These are phyloP conservation scores for Codiaeum variegatum DNA, from an alignment of 441 rosid genomes.

Conservation along the genomic window DNA sequence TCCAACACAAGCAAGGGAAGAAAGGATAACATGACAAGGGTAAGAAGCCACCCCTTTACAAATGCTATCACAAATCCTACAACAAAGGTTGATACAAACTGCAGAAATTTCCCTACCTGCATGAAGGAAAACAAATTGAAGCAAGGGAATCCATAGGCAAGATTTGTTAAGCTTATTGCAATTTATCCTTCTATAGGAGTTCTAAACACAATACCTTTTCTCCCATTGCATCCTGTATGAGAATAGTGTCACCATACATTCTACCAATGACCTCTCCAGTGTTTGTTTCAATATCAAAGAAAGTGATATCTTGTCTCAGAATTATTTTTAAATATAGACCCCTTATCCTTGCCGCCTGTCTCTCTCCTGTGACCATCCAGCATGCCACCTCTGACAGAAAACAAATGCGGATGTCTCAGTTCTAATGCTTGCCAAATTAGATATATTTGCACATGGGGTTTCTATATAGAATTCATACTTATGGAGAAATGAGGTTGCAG, in stretches of 20 bases:
- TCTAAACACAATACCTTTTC: constrained; percentile 43
- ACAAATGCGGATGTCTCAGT: neutral
- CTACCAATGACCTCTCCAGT: constrained; percentile 73
- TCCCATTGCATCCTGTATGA: constrained; percentile 77
- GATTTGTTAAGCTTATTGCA: neutral
- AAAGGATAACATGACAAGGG: constrained; percentile 54
- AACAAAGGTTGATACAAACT: constrained; percentile 49
- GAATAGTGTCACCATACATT: constrained; percentile 79
- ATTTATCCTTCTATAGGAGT: neutral
- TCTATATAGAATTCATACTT: constrained; percentile 22
- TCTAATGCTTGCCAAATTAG: neutral
- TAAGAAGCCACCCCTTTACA: constrained; percentile 63
- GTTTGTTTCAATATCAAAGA: constrained; percentile 59
- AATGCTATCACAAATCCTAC: constrained; percentile 69
- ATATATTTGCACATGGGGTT: neutral
- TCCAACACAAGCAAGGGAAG: constrained; percentile 57
- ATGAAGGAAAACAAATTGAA: neutral
- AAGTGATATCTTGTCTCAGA: constrained; percentile 65
- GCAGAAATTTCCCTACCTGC: constrained; percentile 70
- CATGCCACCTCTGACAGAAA: constrained; percentile 19
- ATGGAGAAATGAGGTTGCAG: constrained; percentile 64
- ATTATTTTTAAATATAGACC: constrained; percentile 56
- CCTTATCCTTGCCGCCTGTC: constrained; percentile 69
- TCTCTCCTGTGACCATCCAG: constrained; percentile 76
- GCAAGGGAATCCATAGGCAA: neutral